Base-by-base conservation (phyloP, 768 basidiomycete genomes). In the Hysterangium stoloniferum region DNA sequence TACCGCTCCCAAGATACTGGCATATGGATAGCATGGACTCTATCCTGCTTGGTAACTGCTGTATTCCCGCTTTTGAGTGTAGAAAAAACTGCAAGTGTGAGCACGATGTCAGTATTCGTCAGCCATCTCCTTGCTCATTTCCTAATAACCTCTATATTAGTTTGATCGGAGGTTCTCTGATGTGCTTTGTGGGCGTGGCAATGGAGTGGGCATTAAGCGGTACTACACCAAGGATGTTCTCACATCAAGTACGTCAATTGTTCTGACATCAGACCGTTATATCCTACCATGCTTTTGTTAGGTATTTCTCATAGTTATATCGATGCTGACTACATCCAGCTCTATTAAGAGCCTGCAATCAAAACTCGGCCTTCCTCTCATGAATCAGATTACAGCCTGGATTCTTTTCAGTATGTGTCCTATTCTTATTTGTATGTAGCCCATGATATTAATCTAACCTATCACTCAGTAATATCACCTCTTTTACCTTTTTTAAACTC, bases 31-130 rank as follows among this genome's bases (percentile, higher is more conserved):
- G 52, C 58, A 1, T 89, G 84, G 84, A 58, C 61, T 1, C 17
- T 59, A 13, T 68, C 71, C 5, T 87, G 82, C 60, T 55, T 78
- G 1, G 55, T 69, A n/a, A 77, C 76, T 0, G 76, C 75, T 0
- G 56, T 86, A 2, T 92, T 91, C 58, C 87, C 88, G 0, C 61
- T 86, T 24, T 71, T 90, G 24, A 68, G 77, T 6, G 84, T 90
- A 2, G 80, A 90, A 52, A 85, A 86, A 60, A 65, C 68, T 20
- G 89, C 91, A 64, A 79, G 68, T 54, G 52, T 84, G 19, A 22
- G 58, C 1, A 59, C 71, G 3, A 80, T 91, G 89, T 88, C 50
- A 60, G 79, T 68, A n/a, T n/a, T 4, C 20, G 2, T 1, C n/a
- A 11, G 24, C 12, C 17, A n/a, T 15, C 24, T 31, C 29, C n/a